Base-by-base conservation (phyloP, 495 filamentous ascomycete species). In the Podospora fimiseda region DNA sequence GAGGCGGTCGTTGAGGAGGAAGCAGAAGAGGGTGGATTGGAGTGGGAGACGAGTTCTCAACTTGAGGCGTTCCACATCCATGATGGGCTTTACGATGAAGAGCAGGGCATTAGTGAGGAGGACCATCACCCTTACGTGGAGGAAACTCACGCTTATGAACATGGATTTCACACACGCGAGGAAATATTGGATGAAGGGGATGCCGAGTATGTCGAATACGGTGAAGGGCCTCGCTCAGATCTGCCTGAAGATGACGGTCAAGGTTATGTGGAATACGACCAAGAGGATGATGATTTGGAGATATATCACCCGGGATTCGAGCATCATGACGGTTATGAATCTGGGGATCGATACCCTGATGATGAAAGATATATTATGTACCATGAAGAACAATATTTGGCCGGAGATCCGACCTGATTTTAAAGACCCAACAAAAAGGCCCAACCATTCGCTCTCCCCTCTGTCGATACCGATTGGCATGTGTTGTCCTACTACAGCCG, bases 331-430 rank as follows among this genome's bases (percentile, higher is more conserved):
- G 44, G 22, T 18, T 20, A 24, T 15, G 16, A 21, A 15, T 37
- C 9, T 16, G 24, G 6, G 27, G 27, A 33, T 33, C 27, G 11
- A 33, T 5, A 33, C 11, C 6, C 22, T 36, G 13, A 20, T 16
- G 43, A 47, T 11, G n/a, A 52, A 44, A 14, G 41, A 27, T 59
- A 55, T 59, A 55, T 51, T 59, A 55, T 59, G 52, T 52, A 49
- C 52, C n/a, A 59, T 48, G 56, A 52, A 55, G 23, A 33, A 36
- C 48, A 52, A 56, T 33, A 43, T n/a, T 49, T 30, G 54, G n/a
- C 14, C 37, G 44, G 1, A 8, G n/a, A 47, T n/a, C 27, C 2
- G 21, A 47, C 44, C 44, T 24, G 15, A 22, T 13, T 27, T 15
- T 30, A 30, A 3, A 15, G 18, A 33, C 14, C 44, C 44, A 23